These are phyloP conservation scores for Colletotrichum melonis DNA, from an alignment of 2,329 filamentous ascomycete genomes.

Conservation along the genomic window DNA sequence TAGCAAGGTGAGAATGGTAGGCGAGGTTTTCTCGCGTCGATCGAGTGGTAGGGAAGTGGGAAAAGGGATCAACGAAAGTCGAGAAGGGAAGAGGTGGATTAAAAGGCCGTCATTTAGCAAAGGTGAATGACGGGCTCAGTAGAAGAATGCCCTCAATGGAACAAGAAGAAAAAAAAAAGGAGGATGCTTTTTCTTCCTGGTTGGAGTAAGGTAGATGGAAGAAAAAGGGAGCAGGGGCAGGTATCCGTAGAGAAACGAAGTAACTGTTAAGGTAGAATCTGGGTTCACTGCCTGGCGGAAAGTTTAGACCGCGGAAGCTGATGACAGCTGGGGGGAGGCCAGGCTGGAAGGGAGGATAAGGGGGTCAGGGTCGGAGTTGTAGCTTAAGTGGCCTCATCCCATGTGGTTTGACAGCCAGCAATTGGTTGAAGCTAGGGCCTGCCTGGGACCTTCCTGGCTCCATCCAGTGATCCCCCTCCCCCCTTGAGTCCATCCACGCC, in stretches of 20 bases:
- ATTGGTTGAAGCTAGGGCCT: constrained; percentile 32
- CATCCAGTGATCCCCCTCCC: constrained; percentile 8
- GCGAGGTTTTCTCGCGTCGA: constrained; percentile 2
- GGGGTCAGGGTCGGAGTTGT: constrained; percentile 43
- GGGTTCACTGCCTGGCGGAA: constrained; percentile 18
- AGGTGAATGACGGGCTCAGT: constrained; percentile 37
- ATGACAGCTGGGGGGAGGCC: constrained; percentile 34
- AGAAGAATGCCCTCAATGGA: constrained; percentile 21
- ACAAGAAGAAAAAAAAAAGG: constrained; percentile 6
- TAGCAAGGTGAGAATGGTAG: neutral
- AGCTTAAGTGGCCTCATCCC: constrained; percentile 53
- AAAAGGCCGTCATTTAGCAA: constrained; percentile 47
- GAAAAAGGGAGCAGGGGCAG: constrained; percentile 33
- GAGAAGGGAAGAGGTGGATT: constrained; percentile 54
- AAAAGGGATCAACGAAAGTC: constrained; percentile 50
- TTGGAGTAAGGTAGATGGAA: constrained; percentile 24
- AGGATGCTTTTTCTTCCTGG: constrained; percentile 16
- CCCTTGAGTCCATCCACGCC: constrained; percentile 14
- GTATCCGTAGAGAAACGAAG: constrained; percentile 16
- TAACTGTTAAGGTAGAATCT: constrained; percentile 10
- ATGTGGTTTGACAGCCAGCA: constrained; percentile 32
- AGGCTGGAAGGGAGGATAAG: constrained; percentile 36
- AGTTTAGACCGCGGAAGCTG: constrained; percentile 34
- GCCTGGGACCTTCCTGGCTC: constrained; percentile 15
- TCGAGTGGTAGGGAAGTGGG: constrained; percentile 2